phyloP scores from a whole-genome alignment of 169 alveolate species.

The Eimeria acervulina region DNA sequence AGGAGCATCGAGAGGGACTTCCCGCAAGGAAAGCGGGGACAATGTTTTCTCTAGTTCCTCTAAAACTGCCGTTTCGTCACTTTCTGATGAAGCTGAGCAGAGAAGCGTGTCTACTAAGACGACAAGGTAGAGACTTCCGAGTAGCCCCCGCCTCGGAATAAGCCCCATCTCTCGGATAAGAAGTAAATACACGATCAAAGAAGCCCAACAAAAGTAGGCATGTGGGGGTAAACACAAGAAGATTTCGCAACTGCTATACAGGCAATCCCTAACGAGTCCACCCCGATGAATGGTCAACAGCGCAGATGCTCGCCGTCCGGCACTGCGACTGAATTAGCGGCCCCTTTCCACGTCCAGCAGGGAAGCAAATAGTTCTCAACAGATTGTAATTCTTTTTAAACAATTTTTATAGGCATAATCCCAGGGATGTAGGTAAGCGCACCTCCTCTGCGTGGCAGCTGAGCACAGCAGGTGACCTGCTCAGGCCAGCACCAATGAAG shows the following conservation, averaged over 20 bases:
- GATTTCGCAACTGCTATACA: background rate
- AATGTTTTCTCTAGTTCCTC: background rate
- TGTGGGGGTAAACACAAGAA: background rate
- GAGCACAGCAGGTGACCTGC: background rate
- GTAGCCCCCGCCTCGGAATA: background rate
- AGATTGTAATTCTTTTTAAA: background rate
- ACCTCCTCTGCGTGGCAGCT: background rate
- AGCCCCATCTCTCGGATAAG: background rate
- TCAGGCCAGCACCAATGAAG: background rate
- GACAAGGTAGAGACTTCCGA: background rate
- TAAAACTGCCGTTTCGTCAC: constrained; percentile 15
- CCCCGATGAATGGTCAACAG: background rate
- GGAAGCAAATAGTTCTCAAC: background rate
- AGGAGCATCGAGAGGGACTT: background rate
- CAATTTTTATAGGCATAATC: background rate
- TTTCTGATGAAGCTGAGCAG: constrained; percentile 4
- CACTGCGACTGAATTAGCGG: background rate
- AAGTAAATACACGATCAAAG: background rate
- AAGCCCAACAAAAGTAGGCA: background rate
- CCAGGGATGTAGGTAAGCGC: background rate
- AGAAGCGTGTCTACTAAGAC: background rate
- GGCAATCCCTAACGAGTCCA: background rate
- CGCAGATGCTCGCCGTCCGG: background rate
- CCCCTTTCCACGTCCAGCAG: background rate
- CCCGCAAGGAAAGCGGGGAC: background rate